Conservation (phyloP, 306 rosid genomes). For the Arachis stenosperma region DNA sequence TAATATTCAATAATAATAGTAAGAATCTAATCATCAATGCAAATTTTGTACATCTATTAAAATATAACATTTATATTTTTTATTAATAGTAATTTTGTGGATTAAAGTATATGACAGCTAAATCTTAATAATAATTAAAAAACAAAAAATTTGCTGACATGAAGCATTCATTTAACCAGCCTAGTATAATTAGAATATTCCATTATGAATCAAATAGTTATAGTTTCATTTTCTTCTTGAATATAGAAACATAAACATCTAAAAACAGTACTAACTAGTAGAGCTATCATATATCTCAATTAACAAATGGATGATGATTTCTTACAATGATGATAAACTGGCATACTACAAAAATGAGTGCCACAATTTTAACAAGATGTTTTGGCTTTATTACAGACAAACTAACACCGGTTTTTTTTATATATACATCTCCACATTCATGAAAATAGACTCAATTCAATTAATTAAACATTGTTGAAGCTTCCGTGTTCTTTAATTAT, state of each 20-base stretch:
- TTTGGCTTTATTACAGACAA: constrained; percentile 9
- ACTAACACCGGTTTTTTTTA: constrained; percentile 10
- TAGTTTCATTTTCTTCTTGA: constrained; percentile 2
- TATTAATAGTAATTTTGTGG: too few species aligned
- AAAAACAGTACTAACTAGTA: background rate
- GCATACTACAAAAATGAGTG: background rate
- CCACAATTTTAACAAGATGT: background rate
- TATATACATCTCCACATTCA: background rate
- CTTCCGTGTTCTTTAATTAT: too few species aligned
- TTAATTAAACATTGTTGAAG: too few species aligned
- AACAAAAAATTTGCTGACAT: too few species aligned
- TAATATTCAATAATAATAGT: too few species aligned
- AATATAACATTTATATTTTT: too few species aligned
- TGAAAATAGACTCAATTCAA: background rate
- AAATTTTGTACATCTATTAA: too few species aligned
- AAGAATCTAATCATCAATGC: too few species aligned
- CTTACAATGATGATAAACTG: constrained; percentile 6
- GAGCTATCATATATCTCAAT: constrained; percentile 1
- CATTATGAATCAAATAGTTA: background rate
- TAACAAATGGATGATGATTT: background rate
- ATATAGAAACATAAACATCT: background rate
- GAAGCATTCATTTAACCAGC: background rate
- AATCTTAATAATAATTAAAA: too few species aligned
- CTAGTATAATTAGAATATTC: background rate
- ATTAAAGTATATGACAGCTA: too few species aligned